Percentiles rank a stretch among this genome's conserved stretches.
Conservation (phyloP, 371 early-diverging fungal species). For the Zancudomyces culisetae region DNA sequence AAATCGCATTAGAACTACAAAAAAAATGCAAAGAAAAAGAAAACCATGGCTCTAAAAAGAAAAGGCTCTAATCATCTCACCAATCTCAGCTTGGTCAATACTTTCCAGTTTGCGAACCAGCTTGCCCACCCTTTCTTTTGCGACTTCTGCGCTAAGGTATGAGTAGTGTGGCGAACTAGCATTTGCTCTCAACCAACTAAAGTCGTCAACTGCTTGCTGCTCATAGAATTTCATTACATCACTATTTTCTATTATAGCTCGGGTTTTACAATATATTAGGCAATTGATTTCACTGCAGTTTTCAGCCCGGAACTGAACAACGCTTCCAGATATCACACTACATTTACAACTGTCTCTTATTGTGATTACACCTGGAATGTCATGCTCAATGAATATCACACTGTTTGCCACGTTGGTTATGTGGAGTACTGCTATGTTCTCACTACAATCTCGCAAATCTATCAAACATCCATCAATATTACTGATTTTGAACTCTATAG, state of each 20-base stretch:
- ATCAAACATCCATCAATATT: neutral
- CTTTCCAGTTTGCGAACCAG: neutral
- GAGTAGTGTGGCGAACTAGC: constrained; percentile 1
- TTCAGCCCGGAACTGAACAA: neutral
- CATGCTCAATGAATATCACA: neutral
- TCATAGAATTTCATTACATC: neutral
- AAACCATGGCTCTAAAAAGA: neutral
- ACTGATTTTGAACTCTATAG: neutral
- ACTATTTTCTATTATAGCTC: neutral
- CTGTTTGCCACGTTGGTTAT: neutral
- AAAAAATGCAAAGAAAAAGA: neutral
- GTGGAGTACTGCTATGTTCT: neutral
- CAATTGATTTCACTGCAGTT: neutral
- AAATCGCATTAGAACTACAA: neutral
- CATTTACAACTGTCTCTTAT: neutral
- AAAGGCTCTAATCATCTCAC: neutral
- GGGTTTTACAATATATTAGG: neutral
- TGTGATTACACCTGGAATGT: neutral
- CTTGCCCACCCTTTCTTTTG: neutral
- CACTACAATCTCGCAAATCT: neutral
- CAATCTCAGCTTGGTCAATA: neutral
- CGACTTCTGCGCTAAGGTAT: neutral
- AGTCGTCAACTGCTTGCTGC: neutral
- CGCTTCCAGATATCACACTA: neutral
- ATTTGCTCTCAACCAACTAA: constrained; percentile 1